Percentiles rank a stretch among this genome's conserved stretches.
These are phyloP conservation scores for Penicillium nordicum DNA, from an alignment of 2,329 filamentous ascomycete species.

Conservation along the genomic window DNA sequence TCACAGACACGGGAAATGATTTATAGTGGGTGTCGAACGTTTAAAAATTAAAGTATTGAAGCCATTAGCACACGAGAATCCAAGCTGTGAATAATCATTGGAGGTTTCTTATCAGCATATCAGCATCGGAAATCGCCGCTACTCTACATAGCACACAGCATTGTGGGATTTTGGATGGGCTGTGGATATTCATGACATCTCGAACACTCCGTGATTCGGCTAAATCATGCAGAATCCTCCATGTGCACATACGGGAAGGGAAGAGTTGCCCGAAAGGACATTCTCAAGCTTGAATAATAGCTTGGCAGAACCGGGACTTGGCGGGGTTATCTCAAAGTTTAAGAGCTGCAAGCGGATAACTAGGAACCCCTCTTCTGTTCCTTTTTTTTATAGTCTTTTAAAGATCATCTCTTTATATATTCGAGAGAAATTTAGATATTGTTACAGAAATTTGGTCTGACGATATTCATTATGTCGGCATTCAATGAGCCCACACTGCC, in stretches of 20 bases:
- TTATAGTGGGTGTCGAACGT: neutral
- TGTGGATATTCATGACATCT: neutral
- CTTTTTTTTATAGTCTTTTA: neutral
- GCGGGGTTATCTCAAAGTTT: neutral
- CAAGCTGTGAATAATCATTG: slow-evolving; percentile 13
- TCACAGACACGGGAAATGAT: neutral
- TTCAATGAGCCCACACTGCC: neutral
- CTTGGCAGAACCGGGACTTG: neutral
- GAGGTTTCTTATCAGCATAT: neutral
- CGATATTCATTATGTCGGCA: neutral
- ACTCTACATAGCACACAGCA: slow-evolving; percentile 13
- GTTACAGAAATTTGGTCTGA: neutral
- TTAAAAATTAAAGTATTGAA: neutral
- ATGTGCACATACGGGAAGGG: neutral
- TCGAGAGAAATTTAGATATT: neutral
- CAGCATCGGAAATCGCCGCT: slow-evolving; percentile 10
- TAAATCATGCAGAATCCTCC: neutral
- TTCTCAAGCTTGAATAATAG: neutral
- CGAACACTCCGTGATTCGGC: neutral
- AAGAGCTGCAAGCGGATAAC: neutral
- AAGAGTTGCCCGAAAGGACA: neutral
- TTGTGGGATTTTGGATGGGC: neutral
- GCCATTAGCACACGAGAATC: slow-evolving; percentile 18
- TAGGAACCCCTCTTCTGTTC: slow-evolving; percentile 1
- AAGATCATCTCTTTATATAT: neutral